Evolutionary conservation across 176 grass and related monocot species (phyloP), one percentile per base, ranked within the genome.

Genomic region (Bonia amplexicaulis): DNA sequence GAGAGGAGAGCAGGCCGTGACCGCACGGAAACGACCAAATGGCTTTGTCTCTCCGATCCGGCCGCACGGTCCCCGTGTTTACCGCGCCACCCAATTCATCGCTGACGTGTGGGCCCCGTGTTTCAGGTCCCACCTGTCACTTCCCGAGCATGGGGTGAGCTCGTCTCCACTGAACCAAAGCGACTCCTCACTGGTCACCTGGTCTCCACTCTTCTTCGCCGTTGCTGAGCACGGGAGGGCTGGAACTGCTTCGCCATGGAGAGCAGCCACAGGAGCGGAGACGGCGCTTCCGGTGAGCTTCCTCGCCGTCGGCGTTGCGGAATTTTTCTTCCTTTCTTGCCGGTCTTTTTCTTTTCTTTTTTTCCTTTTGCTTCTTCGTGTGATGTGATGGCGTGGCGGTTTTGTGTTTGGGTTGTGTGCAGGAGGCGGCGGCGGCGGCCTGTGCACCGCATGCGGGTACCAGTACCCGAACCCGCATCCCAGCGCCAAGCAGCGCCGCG

Each of bases 391-490:
- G 60, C 41, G 71, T 47, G 74, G 74, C 49, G 78, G 46, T 77
- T 44, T 61, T 10, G 46, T 11, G 52, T 76, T 35, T 46, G 15
- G 55, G 9, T 26, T 37, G 19, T 58, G 33, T 59, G 29, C 49
- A 53, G 60, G 23, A 45, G 71, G 60, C 41, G 88, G 73, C 40
- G 51, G 65, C 5, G 69, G 70, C 6, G 63, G 51, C 35, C 60
- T 83, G 17, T 93, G 92, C 86, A 86, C 86, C 92, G 69, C 66
- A 19, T 93, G 92, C 75, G 88, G 88, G 83, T 88, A 85, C 85
- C 86, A 82, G 79, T 93, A 83, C 74, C 73, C 83, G 0, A 88
- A 83, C 88, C 61, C 61, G 13, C 92, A 88, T 86, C 92, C 92
- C 27, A 90, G 92, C 92, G 86, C 85, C 48, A 93, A 88, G 86